phyloP scores from a whole-genome alignment of 2,329 filamentous ascomycete genomes.

The Raffaelea ambrosiae region DNA sequence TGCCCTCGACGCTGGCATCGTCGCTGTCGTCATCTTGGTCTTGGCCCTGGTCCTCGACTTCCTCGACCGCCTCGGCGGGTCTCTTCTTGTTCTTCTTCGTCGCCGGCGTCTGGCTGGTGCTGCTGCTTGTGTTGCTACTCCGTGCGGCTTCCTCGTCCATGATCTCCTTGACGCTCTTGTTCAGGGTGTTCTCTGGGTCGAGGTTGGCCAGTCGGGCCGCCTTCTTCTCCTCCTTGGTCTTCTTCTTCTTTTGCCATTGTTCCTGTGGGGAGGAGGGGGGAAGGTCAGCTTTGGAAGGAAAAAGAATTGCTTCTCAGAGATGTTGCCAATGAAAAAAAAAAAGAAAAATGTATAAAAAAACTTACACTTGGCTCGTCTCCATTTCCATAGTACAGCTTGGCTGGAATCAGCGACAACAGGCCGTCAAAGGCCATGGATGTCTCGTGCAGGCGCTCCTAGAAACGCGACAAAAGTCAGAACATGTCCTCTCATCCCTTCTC shows the following conservation, averaged over 20 bases:
- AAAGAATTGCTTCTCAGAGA: not conserved
- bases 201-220: constrained; percentile 55
- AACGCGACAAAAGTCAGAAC: not conserved
- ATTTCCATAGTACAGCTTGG: constrained; percentile 83
- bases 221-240: constrained; percentile 83
- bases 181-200: constrained; percentile 75
- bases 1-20: constrained; percentile 29
- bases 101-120: constrained; percentile 38
- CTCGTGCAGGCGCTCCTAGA: constrained; percentile 46
- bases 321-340: not conserved
- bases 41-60: not conserved
- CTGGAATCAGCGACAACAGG: constrained; percentile 77
- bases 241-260: constrained; percentile 93
- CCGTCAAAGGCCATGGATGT: constrained; percentile 75
- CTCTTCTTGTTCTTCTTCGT: constrained; percentile 19
- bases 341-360: constrained; percentile 18
- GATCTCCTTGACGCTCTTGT: constrained; percentile 80
- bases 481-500: not conserved
- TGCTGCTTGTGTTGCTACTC: too few species aligned
- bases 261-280: constrained; percentile 43
- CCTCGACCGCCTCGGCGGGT: constrained; percentile 22
- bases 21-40: not conserved
- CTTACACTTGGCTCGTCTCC: constrained; percentile 75
- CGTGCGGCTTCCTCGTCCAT: constrained; percentile 65
- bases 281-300: too few species aligned